Base-by-base conservation (phyloP, 495 filamentous ascomycete species). In the Neurospora sublineolata region DNA sequence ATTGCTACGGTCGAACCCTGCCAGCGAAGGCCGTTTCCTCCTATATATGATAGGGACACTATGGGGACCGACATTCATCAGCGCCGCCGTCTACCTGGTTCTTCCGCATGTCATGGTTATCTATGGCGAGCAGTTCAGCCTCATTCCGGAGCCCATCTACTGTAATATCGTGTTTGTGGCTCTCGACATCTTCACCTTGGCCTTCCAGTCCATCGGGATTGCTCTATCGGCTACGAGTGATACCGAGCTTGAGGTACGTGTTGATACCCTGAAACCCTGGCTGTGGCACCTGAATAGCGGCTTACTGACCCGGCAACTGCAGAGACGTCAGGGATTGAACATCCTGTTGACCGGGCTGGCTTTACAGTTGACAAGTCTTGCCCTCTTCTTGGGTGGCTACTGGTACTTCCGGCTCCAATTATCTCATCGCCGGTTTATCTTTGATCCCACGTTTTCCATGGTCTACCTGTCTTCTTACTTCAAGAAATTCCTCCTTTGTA, bases 31-130 rank as follows among this genome's bases (percentile, higher is more conserved):
- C 16, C 73, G 67, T 39, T 82, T 83, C 36, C 71, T 76, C 20
- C 39, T 84, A 2, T 83, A 78, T 37, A 75, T 85, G 68, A 64
- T 81, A 12, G 84, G 83, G 42, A 83, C 79, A 2, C 72, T 80
- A 20, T 73, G 81, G 68, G 84, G 80, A 27, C 77, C 82, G 9
- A 80, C 79, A 3, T 76, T 83, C 42, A 75, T 83, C 70, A 77
- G 77, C 20, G 77, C 75, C 5, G 80, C 81, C 42, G 72, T 81
- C 37, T 83, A 79, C 37, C 60, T 76, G 14, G 67, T 79, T n/a
- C 69, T 82, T 18, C 82, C 84, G 7, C 80, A 77, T 58, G 74
- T 82, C 38, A 71, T 84, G 67, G 73, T 77, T 20, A 68, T 85
- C 18, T 83, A 83, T 69, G 83, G 83, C 60, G 74, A 82, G 16